Evolutionary conservation across 208 protist genomes (phyloP).

Genomic region (Trypanosoma conorhini): DNA sequence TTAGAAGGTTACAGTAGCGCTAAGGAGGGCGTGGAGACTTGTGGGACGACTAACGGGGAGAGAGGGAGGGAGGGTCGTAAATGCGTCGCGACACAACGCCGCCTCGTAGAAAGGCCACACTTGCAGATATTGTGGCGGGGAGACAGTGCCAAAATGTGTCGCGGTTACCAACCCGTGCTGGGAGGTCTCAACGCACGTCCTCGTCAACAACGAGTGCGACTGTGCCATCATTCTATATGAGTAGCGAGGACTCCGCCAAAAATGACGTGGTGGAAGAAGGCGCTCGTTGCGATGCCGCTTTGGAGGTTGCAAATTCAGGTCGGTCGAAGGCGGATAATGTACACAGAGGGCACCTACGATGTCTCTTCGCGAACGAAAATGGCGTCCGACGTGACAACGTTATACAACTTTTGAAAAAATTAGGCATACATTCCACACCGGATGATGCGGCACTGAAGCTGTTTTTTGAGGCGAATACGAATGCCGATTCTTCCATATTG

Average conservation of each 20-base stretch:
- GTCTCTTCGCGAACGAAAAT: slow-evolving; percentile 3
- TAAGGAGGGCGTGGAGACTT: neutral
- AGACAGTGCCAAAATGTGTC: neutral
- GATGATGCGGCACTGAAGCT: slow-evolving; percentile 7
- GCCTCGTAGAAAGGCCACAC: neutral
- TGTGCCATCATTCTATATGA: neutral
- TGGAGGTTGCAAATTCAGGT: neutral
- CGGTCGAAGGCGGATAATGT: neutral
- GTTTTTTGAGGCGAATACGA: slow-evolving; percentile 7
- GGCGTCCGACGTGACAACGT: slow-evolving; percentile 22
- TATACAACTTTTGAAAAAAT: slow-evolving; percentile 11
- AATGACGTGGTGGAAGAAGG: neutral
- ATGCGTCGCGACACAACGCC: neutral
- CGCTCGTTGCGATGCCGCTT: neutral
- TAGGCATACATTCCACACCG: slow-evolving; percentile 7
- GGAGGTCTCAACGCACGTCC: neutral
- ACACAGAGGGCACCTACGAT: neutral
- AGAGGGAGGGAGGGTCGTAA: neutral
- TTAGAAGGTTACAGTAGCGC: neutral
- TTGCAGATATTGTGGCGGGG: slow-evolving; percentile 17
- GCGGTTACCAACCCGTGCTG: neutral
- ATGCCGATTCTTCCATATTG: slow-evolving; percentile 1
- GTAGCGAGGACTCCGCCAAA: neutral
- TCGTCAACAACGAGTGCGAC: neutral
- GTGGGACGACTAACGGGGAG: neutral